A percentile compares a stretch with the other conserved stretches of the same genome.
These are phyloP conservation scores for Calonectria hongkongensis DNA, from an alignment of 2,329 filamentous ascomycete genomes.

Conservation along the genomic window DNA sequence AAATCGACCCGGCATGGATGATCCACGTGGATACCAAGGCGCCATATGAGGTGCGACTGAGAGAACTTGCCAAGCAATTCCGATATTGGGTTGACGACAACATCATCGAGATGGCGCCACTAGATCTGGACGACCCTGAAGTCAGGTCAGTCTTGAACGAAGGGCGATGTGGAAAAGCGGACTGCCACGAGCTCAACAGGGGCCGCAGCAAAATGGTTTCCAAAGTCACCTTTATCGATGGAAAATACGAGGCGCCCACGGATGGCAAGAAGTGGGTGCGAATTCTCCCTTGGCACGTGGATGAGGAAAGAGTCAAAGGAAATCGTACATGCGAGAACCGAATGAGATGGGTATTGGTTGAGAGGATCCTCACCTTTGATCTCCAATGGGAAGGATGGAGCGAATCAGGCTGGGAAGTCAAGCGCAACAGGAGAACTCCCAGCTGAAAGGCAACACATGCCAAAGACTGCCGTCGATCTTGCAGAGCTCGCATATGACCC, in stretches of 20 bases:
- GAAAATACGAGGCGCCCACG: slow-evolving; percentile 54
- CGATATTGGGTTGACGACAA: slow-evolving; percentile 62
- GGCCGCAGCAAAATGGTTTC: slow-evolving; percentile 62
- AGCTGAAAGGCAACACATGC: slow-evolving; percentile 22
- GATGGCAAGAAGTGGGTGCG: slow-evolving; percentile 57
- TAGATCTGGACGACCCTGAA: slow-evolving; percentile 60
- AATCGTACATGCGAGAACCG: slow-evolving; percentile 56
- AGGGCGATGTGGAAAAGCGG: slow-evolving; percentile 59
- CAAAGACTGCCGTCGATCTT: slow-evolving; percentile 19
- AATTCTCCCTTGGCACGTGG: slow-evolving; percentile 58
- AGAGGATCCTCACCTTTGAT: slow-evolving; percentile 62
- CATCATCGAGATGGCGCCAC: slow-evolving; percentile 61
- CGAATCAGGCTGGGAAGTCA: slow-evolving; percentile 53
- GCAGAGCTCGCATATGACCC: slow-evolving; percentile 12
- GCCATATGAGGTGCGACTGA: slow-evolving; percentile 55
- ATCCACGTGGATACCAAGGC: slow-evolving; percentile 57
- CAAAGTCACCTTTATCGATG: slow-evolving; percentile 61
- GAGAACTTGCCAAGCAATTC: slow-evolving; percentile 61
- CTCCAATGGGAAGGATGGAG: slow-evolving; percentile 59
- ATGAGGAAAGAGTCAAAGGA: slow-evolving; percentile 52
- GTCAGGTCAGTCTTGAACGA: slow-evolving; percentile 58
- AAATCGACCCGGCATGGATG: slow-evolving; percentile 61
- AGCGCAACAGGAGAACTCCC: slow-evolving; percentile 38
- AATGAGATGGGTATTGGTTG: slow-evolving; percentile 63
- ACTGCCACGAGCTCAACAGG: slow-evolving; percentile 60